Evolutionary conservation across 1,139 yeast genomes (phyloP), one percentile per base, ranked within the genome.

Genomic region (Hanseniaspora uvarum): DNA sequence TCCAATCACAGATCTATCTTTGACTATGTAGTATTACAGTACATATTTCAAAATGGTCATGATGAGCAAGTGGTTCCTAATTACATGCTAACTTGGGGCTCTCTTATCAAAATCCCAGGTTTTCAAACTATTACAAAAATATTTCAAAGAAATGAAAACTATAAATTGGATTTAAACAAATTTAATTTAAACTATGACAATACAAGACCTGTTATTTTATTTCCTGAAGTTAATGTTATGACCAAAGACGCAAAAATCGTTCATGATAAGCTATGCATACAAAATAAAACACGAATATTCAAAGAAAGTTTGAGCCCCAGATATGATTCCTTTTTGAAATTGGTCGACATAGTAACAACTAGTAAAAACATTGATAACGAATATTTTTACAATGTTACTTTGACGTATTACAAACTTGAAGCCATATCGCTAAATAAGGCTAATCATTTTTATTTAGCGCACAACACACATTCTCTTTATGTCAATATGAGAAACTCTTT

Each of bases 201-300:
- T 61, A 8, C 44, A 50, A 26, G 51, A 43, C 16, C 57, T 52
- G 30, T 63, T 5, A 75, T 77, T 1, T 58, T 81, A 10, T 83
- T 83, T 57, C 92, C 94, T 0, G 94, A 84, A 64, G 89, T 83
- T 2, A 84, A 83, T 62, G 77, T 83, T 3, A 75, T 78, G 67
- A 76, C 80, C 0, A 66, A 71, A 5, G 73, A 72, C 36, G 72
- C 75, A 31, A 64, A 72, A 0, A 63, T 67, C 7, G 60, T 80
- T 14, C 86, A 82, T 58, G 68, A 71, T 44, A 71, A 73, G 45
- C 73, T 80, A 56, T 70, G 77, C 33, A 73, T 74, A 45, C 74
- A 74, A 58, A 79, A 72, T 61, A 78, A 71, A 55, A 68, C 80
- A 45, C 85, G 87, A 0, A 62, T 62, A 24, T 72, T 80, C 31